Evolutionary conservation across 306 rosid species (phyloP), one percentile per base, ranked within the genome.

Genomic region (Cucurbita pepo): DNA sequence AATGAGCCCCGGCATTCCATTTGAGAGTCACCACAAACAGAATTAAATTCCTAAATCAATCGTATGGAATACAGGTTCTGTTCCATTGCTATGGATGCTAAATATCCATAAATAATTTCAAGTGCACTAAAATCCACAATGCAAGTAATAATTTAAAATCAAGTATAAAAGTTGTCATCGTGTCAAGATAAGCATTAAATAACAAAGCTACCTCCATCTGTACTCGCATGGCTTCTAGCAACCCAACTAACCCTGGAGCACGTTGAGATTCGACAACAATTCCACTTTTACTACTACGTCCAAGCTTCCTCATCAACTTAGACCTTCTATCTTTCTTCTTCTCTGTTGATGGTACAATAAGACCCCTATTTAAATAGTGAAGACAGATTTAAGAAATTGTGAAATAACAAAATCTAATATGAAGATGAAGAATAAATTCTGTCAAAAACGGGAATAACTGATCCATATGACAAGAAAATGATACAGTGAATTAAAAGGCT

Each of bases 141-240:
- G 72, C 57, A 67, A 12, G 22, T 47, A 66, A 62, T 62, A n/a
- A 62, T 62, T 40, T 40, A 16, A 15, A 22, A 67, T 67, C 73
- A 25, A 45, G 73, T 48, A 22, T 25, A 69, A 48, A 69, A 22
- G 22, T 48, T 69, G 9, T 22, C 3, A 45, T 67, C 14, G 7
- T 6, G 22, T 13, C 25, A 36, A 48, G 62, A 25, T 22, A 34
- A 12, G 21, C 60, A 40, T 16, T 34, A 40, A 34, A 76, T 61
- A 21, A 45, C 6, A 19, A n/a, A 45, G 45, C 59, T 88, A 94
- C 97, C 98, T 94, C 99, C 97, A 94, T 86, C 77, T 94, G 99
- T 77, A 91, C 91, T 71, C 99, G 97, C 97, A 94, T 87, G 82
- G 86, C 84, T 85, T 94, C 99, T 80, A 94, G 82, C 83, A 94